A percentile compares a stretch with the other conserved stretches of the same genome.
Evolutionary conservation across 148 eudicot species (phyloP).

Genomic region (Suaeda aralocaspica): DNA sequence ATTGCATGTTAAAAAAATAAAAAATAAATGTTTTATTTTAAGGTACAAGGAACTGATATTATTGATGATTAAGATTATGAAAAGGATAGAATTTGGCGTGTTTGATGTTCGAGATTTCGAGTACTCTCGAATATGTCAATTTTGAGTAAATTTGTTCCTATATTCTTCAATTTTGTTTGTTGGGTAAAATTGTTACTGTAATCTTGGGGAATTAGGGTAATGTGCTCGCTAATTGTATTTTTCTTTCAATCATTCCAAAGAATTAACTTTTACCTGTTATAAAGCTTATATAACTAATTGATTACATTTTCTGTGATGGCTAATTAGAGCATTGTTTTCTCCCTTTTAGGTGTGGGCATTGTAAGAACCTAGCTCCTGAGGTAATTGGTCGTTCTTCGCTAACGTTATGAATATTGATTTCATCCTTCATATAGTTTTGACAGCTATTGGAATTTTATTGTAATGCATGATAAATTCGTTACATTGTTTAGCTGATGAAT

Average conservation of each 20-base stretch:
- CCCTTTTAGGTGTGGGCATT: slow-evolving; percentile 78
- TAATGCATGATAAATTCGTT: neutral
- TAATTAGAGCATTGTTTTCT: neutral
- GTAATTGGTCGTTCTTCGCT: slow-evolving; percentile 29
- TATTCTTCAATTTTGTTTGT: neutral
- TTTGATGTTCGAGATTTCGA: neutral
- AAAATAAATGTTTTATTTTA: no score
- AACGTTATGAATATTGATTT: neutral
- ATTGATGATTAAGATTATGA: no score
- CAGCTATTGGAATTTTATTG: neutral
- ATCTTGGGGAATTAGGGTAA: neutral
- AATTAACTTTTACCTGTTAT: no score
- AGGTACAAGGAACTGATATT: no score
- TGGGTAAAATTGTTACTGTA: neutral
- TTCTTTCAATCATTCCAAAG: neutral
- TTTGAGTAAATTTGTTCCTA: neutral
- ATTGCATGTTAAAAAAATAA: no score
- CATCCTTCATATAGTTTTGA: neutral
- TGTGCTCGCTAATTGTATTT: neutral
- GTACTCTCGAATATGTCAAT: neutral
- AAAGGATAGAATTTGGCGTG: no score
- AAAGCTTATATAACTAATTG: no score
- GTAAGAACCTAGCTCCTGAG: slow-evolving; percentile 86
- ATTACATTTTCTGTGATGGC: neutral
- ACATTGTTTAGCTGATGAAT: neutral